Conservation (phyloP, 495 filamentous ascomycete species). For the Ramalina peruviana region DNA sequence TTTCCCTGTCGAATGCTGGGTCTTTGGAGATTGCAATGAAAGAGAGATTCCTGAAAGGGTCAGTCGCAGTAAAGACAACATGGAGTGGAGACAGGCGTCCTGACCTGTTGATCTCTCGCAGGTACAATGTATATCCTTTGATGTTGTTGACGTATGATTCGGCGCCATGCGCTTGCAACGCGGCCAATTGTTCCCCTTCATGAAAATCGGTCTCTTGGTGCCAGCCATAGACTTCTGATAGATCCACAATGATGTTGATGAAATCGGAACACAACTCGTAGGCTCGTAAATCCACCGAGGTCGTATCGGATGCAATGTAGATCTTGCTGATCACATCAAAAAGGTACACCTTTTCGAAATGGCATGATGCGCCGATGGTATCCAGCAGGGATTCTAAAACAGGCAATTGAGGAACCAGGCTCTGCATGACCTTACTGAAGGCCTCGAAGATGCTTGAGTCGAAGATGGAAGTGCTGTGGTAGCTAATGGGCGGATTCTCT, state of each 20-base stretch:
- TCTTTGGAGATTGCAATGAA: slow-evolving; percentile 67
- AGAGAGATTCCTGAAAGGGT: slow-evolving; percentile 38
- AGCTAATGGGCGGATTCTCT: slow-evolving; percentile 82
- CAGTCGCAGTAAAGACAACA: neutral
- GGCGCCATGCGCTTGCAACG: slow-evolving; percentile 56
- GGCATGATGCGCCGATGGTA: slow-evolving; percentile 72
- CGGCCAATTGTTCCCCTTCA: slow-evolving; percentile 44
- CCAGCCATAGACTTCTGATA: slow-evolving; percentile 90
- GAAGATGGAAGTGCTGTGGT: slow-evolving; percentile 92
- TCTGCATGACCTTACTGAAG: slow-evolving; percentile 95
- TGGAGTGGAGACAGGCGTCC: slow-evolving; percentile 6
- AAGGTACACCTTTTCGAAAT: slow-evolving; percentile 93
- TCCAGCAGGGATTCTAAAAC: slow-evolving; percentile 86
- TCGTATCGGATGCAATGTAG: slow-evolving; percentile 90
- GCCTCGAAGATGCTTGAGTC: slow-evolving; percentile 97
- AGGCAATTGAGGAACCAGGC: slow-evolving; percentile 82
- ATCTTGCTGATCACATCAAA: slow-evolving; percentile 97
- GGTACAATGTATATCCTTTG: slow-evolving; percentile 58
- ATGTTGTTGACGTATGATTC: slow-evolving; percentile 14
- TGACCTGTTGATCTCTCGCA: slow-evolving; percentile 84
- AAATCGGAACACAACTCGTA: slow-evolving; percentile 98
- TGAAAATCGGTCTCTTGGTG: slow-evolving; percentile 41
- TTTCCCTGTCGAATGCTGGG: slow-evolving; percentile 38
- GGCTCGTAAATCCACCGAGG: slow-evolving; percentile 78
- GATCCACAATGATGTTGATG: slow-evolving; percentile 93